Base-by-base conservation (phyloP, 2,329 filamentous ascomycete genomes). In the Didymella segeticola region DNA sequence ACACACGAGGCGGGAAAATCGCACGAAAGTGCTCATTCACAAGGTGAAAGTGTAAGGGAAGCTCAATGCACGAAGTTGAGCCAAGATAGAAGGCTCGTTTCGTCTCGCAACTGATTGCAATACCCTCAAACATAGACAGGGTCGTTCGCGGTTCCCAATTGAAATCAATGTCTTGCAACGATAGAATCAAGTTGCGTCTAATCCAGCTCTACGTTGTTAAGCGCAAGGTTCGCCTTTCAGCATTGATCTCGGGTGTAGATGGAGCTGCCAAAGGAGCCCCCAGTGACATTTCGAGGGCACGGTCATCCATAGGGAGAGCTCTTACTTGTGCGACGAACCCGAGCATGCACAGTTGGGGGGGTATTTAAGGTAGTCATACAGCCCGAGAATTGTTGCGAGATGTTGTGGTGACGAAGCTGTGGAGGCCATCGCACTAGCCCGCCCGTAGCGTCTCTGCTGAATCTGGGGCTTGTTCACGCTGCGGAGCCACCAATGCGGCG, bases 381-480 rank as follows among this genome's bases (percentile, higher is more conserved):
- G 26, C n/a, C 22, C 34, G 34, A 41, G 17, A 43, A 41, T 29
- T 19, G 2, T 34, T 19, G 39, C 39, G 45, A 39, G 17, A 26
- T 31, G 31, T 17, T 26, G 27, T 9, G 15, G 36, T 43, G 49
- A 39, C 22, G 27, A 31, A 19, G 25, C 19, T 22, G 23, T 34
- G 25, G 20, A 34, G n/a, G 39, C 39, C 20, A 33, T 38, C 39
- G 43, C 5, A 5, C 25, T 53, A 53, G 45, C 38, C 26, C n/a
- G 15, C 22, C 20, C 17, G 9, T 53, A 53, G 51, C 38, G 50
- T 33, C 27, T 30, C 23, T 30, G 46, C 34, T 26, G 26, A 37
- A 19, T 15, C 20, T 37, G 43, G 15, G 33, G 22, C 23, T 15
- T 15, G 11, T 46, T 43, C 31, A 39, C 38, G 34, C 23, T 36